Conservation (phyloP, 2,329 filamentous ascomycete genomes). For the Aureobasidium sp. region DNA sequence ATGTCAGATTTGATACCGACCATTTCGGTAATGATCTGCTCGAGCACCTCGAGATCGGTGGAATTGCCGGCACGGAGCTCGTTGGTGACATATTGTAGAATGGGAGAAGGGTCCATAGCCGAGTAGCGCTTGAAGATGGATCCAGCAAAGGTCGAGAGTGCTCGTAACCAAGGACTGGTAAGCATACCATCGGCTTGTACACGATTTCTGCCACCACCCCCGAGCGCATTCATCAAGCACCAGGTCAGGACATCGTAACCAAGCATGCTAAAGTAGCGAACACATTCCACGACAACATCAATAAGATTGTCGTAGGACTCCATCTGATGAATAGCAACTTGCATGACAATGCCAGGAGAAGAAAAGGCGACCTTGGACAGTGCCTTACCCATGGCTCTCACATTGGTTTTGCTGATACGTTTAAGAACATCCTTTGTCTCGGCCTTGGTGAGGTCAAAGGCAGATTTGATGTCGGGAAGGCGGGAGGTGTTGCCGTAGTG, state of each 20-base stretch:
- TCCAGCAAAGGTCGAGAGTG: constrained; percentile 82
- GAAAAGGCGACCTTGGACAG: constrained; percentile 88
- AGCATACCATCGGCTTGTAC: constrained; percentile 60
- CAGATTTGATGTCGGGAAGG: constrained; percentile 65
- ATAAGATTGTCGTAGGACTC: constrained; percentile 94
- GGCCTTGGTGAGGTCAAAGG: constrained; percentile 66
- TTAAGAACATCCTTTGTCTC: constrained; percentile 85
- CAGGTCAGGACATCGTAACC: constrained; percentile 91
- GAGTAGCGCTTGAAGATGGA: constrained; percentile 82
- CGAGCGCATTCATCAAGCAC: constrained; percentile 71
- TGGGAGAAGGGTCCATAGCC: constrained; percentile 71
- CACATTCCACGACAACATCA: constrained; percentile 88
- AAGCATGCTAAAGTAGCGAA: constrained; percentile 84
- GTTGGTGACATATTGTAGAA: constrained; percentile 82
- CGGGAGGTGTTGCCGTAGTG: constrained; percentile 71
- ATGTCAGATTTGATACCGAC: constrained; percentile 80
- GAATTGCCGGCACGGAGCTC: constrained; percentile 77
- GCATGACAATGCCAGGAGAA: constrained; percentile 85
- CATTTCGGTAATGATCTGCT: constrained; percentile 87
- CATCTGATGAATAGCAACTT: constrained; percentile 79
- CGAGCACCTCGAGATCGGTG: constrained; percentile 82
- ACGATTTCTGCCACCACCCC: constrained; percentile 48
- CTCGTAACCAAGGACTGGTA: constrained; percentile 86
- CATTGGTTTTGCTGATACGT: constrained; percentile 78
- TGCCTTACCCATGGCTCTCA: constrained; percentile 74